These are phyloP conservation scores for Gonium pectorale DNA, from an alignment of 139 green algal species.

Conservation along the genomic window DNA sequence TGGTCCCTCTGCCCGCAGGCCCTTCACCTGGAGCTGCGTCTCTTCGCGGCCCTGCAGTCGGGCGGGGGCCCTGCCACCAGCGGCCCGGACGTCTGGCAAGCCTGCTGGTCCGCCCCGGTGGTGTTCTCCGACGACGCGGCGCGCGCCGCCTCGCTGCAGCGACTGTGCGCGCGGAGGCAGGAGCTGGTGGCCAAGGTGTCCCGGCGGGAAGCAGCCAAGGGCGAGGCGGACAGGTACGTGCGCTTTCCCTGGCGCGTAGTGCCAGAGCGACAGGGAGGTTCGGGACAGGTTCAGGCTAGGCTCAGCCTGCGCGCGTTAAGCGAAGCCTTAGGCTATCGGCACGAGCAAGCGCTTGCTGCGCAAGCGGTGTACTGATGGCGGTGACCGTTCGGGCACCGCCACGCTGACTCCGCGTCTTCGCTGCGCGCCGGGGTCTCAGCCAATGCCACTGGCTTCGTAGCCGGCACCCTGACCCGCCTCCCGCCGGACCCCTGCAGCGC, in stretches of 20 bases:
- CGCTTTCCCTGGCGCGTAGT: too few relatives aligned
- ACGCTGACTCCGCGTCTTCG: too few relatives aligned
- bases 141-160: constrained; percentile 65
- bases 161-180: constrained; percentile 39
- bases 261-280: too few relatives aligned
- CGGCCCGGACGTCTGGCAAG: neutral
- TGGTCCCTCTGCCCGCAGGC: neutral
- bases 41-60: neutral
- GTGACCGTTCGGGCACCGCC: too few relatives aligned
- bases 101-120: constrained; percentile 63
- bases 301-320: too few relatives aligned
- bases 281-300: too few relatives aligned
- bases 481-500: neutral
- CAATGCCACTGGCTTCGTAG: too few relatives aligned
- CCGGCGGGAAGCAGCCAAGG: neutral
- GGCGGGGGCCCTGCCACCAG: neutral
- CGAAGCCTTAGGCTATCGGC: too few relatives aligned
- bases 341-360: too few relatives aligned
- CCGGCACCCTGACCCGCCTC: too few relatives aligned
- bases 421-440: too few relatives aligned
- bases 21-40: constrained; percentile 33
- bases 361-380: too few relatives aligned
- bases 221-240: constrained; percentile 12
- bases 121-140: constrained; percentile 76
- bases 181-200: neutral